phyloP scores from a whole-genome alignment of 2,329 filamentous ascomycete species.

The Tolypocladium ovalisporum region DNA sequence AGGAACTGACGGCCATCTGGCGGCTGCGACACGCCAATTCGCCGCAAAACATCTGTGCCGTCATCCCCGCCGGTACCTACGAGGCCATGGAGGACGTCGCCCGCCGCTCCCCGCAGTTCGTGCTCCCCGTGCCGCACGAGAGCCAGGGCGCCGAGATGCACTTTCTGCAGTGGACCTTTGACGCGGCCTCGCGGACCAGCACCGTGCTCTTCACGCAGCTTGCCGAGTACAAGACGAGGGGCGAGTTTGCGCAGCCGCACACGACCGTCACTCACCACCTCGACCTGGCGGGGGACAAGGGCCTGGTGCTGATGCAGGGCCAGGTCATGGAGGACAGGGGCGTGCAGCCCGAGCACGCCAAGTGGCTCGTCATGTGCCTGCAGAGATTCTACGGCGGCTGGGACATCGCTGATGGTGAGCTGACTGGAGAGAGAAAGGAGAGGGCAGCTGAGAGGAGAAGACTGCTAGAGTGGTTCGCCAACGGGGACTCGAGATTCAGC shows the following conservation, averaged over 20 bases:
- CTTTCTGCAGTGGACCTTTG: constrained; percentile 94
- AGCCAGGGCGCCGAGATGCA: constrained; percentile 77
- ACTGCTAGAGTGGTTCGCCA: constrained; percentile 72
- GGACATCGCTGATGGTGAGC: constrained; percentile 30
- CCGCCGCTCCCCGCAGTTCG: constrained; percentile 71
- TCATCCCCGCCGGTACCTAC: constrained; percentile 67
- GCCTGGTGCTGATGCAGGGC: constrained; percentile 78
- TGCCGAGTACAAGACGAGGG: constrained; percentile 83
- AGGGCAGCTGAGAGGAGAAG: constrained; percentile 52
- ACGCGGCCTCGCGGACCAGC: constrained; percentile 48
- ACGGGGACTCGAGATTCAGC: constrained; percentile 68
- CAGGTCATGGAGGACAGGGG: constrained; percentile 66
- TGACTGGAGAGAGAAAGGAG: constrained; percentile 33
- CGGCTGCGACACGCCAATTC: constrained; percentile 71
- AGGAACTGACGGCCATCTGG: constrained; percentile 85
- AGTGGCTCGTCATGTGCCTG: constrained; percentile 83
- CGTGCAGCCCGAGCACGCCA: constrained; percentile 69
- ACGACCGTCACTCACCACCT: constrained; percentile 89
- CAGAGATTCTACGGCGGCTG: constrained; percentile 82
- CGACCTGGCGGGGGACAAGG: constrained; percentile 64
- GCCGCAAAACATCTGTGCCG: constrained; percentile 69
- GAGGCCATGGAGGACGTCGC: constrained; percentile 59
- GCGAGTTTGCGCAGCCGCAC: constrained; percentile 83
- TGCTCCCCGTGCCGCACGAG: constrained; percentile 70
- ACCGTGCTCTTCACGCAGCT: constrained; percentile 90